Evolutionary conservation across 2,329 filamentous ascomycete genomes (phyloP).

Genomic region (Talaromyces albobiverticillius): DNA sequence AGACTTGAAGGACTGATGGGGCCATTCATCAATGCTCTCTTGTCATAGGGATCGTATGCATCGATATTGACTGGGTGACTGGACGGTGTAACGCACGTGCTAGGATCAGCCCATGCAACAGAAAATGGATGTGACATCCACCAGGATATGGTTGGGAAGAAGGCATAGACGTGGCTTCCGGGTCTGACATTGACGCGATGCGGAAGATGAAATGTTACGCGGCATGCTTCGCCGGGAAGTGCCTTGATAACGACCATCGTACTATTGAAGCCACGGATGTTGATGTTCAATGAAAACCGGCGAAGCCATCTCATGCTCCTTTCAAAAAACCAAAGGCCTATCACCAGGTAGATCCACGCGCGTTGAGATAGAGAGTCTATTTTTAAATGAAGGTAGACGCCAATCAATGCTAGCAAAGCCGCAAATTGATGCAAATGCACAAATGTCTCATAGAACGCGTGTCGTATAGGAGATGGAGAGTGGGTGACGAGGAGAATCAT

Average conservation of each 20-base stretch:
- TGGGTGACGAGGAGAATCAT: constrained; percentile 43
- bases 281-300: constrained; percentile 55
- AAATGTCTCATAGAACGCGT: constrained; percentile 48
- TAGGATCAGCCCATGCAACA: constrained; percentile 44
- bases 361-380: constrained; percentile 41
- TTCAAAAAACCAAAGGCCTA: constrained; percentile 40
- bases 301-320: constrained; percentile 47
- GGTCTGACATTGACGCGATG: constrained; percentile 53
- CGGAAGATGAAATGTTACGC: constrained; percentile 59
- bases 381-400: constrained; percentile 44
- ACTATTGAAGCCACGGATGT: constrained; percentile 41
- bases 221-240: constrained; percentile 58
- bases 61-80: constrained; percentile 20
- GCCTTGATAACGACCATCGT: constrained; percentile 58
- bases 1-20: constrained; percentile 27
- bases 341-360: constrained; percentile 36
- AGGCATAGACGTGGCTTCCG: constrained; percentile 60
- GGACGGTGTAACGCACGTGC: constrained; percentile 22
- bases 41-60: constrained; percentile 4
- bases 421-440: constrained; percentile 47
- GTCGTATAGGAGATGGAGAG: constrained; percentile 43
- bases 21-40: constrained; percentile 24
- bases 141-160: constrained; percentile 50
- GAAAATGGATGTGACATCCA: constrained; percentile 52
- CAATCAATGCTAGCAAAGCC: constrained; percentile 42